These are phyloP conservation scores for Rehmannia glutinosa DNA, from an alignment of 257 asterid species.

Conservation along the genomic window DNA sequence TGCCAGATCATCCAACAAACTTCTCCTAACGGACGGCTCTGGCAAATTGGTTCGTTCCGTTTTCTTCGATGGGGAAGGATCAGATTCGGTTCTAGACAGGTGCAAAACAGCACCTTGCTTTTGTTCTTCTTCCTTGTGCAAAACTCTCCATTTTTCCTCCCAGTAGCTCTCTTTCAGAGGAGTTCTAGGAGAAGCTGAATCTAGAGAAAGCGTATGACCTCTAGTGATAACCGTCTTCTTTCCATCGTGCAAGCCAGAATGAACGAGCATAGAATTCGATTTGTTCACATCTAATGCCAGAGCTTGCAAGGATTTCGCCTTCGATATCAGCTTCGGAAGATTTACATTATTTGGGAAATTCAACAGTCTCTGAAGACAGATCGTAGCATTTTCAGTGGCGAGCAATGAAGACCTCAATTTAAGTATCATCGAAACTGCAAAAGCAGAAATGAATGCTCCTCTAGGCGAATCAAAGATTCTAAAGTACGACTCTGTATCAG, in stretches of 20 bases:
- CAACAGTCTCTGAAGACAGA: slow-evolving; percentile 76
- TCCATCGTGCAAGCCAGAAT: slow-evolving; percentile 34
- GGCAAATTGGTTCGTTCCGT: slow-evolving; percentile 30
- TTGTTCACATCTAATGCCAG: slow-evolving; percentile 57
- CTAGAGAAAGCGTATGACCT: slow-evolving; percentile 58
- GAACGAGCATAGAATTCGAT: slow-evolving; percentile 38
- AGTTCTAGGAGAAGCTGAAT: slow-evolving; percentile 54
- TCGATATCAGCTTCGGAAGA: slow-evolving; percentile 50
- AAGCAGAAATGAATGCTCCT: slow-evolving; percentile 86
- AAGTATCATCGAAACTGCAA: slow-evolving; percentile 93
- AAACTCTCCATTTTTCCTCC: slow-evolving; percentile 91
- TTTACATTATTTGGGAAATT: slow-evolving; percentile 64
- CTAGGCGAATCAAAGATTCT: slow-evolving; percentile 62
- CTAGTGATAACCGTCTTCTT: slow-evolving; percentile 40
- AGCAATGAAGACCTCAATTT: slow-evolving; percentile 72
- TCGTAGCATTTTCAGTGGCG: slow-evolving; percentile 82
- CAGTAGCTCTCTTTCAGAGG: slow-evolving; percentile 73
- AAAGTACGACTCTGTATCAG: slow-evolving; percentile 33
- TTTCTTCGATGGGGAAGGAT: slow-evolving; percentile 44
- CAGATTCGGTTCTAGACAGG: slow-evolving; percentile 63
- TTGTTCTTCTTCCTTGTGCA: slow-evolving; percentile 68
- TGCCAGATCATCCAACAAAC: slow-evolving; percentile 65
- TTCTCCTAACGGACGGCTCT: slow-evolving; percentile 60
- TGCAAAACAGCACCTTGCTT: slow-evolving; percentile 31
- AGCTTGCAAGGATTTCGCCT: slow-evolving; percentile 72